Evolutionary conservation across 192 early-diverging fungal species (phyloP).

Genomic region (Mortierella antarctica): DNA sequence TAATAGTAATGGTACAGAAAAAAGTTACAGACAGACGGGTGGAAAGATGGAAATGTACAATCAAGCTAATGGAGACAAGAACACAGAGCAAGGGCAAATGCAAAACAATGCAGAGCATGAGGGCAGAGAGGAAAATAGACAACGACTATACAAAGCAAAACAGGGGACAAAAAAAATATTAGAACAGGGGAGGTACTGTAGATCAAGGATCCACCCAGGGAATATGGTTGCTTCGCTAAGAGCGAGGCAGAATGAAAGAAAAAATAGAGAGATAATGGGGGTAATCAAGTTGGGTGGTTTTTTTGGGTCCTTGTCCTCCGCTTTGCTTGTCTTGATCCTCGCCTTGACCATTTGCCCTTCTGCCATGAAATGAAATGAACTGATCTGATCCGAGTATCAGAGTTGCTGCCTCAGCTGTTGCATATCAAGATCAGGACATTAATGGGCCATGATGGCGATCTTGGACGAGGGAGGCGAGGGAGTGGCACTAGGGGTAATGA

Average conservation of each 20-base stretch:
- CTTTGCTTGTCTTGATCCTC: too few relatives aligned
- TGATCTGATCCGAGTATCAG: too few relatives aligned
- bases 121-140: background rate
- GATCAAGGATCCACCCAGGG: too few relatives aligned
- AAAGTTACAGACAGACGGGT: background rate
- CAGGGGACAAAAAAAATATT: background rate
- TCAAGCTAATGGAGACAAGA: background rate
- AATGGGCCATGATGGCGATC: slow-evolving; percentile 46
- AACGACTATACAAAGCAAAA: background rate
- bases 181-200: background rate
- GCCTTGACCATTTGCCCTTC: too few relatives aligned
- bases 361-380: too few relatives aligned
- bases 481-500: slow-evolving; percentile 29
- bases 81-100: background rate
- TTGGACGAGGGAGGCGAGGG: slow-evolving; percentile 43
- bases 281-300: too few relatives aligned
- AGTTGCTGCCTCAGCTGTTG: background rate
- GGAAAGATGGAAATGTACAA: background rate
- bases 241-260: too few relatives aligned
- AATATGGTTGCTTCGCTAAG: too few relatives aligned
- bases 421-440: background rate
- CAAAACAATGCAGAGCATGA: background rate
- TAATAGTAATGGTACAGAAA: background rate
- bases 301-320: too few relatives aligned
- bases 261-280: too few relatives aligned